phyloP scores from a whole-genome alignment of 805 yeast species.

The Starmerella apicola region DNA sequence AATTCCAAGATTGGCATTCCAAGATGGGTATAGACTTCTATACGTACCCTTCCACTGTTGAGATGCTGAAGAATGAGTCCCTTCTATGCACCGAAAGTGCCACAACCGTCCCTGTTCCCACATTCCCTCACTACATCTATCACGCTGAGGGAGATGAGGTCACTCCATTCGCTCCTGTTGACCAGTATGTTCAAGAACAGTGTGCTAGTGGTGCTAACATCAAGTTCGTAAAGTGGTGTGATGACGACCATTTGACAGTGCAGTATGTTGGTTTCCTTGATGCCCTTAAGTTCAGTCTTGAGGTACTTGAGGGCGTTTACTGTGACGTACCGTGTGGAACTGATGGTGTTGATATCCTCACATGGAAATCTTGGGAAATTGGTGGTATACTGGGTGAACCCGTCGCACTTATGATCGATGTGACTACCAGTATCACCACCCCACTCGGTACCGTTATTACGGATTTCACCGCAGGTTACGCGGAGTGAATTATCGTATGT shows the following conservation, averaged over 20 bases:
- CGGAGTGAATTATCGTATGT: too few relatives aligned
- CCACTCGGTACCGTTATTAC: too few relatives aligned
- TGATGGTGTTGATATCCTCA: neutral
- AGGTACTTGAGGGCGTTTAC: constrained; percentile 3
- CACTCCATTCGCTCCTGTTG: constrained; percentile 16
- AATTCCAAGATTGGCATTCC: neutral
- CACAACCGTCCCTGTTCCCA: constrained; percentile 16
- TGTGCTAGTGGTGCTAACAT: constrained; percentile 11
- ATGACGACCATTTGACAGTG: constrained; percentile 6
- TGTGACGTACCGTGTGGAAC: constrained; percentile 4
- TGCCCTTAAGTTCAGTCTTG: constrained; percentile 13
- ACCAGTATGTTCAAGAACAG: constrained; percentile 8
- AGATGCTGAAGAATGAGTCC: constrained; percentile 8
- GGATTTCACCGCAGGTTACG: too few relatives aligned
- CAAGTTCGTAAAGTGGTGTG: too few relatives aligned
- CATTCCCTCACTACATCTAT: constrained; percentile 20
- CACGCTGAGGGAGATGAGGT: constrained; percentile 22
- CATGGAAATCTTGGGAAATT: neutral
- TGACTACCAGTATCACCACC: neutral
- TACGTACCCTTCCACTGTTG: constrained; percentile 9
- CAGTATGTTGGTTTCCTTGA: constrained; percentile 7
- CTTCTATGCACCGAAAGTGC: constrained; percentile 6
- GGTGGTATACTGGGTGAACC: neutral
- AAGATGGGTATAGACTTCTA: constrained; percentile 13
- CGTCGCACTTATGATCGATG: neutral